Conservation (phyloP, 202 grass and related monocot species). For the Dendrocalamus latiflorus region DNA sequence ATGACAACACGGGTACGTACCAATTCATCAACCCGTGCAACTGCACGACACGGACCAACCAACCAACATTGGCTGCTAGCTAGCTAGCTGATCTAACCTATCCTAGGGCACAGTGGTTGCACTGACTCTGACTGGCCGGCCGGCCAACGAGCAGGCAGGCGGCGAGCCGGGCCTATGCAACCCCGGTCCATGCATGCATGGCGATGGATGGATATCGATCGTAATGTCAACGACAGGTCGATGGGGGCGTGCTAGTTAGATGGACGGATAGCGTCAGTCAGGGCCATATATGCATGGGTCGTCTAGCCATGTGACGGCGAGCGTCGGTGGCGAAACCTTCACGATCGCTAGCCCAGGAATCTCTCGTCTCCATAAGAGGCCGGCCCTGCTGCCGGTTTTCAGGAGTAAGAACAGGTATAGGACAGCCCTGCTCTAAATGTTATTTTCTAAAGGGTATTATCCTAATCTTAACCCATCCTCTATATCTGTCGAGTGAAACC, state of each 20-base stretch:
- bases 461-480: no score
- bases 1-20: background rate
- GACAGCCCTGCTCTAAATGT: no score
- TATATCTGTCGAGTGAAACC: no score
- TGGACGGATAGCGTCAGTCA: background rate
- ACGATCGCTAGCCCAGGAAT: background rate
- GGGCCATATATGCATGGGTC: background rate
- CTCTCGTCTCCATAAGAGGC: no score
- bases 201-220: background rate
- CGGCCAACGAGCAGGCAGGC: background rate
- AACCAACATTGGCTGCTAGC: background rate
- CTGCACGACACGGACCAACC: background rate
- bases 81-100: background rate
- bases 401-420: no score
- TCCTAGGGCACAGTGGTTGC: background rate
- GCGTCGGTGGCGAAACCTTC: background rate
- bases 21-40: background rate
- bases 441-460: no score
- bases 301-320: background rate
- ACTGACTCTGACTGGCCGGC: background rate
- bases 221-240: constrained; percentile 18
- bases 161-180: background rate
- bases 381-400: no score
- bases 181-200: background rate
- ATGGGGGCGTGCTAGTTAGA: background rate